Base-by-base conservation (phyloP, 192 early-diverging fungal species). In the Endogone sp. region DNA sequence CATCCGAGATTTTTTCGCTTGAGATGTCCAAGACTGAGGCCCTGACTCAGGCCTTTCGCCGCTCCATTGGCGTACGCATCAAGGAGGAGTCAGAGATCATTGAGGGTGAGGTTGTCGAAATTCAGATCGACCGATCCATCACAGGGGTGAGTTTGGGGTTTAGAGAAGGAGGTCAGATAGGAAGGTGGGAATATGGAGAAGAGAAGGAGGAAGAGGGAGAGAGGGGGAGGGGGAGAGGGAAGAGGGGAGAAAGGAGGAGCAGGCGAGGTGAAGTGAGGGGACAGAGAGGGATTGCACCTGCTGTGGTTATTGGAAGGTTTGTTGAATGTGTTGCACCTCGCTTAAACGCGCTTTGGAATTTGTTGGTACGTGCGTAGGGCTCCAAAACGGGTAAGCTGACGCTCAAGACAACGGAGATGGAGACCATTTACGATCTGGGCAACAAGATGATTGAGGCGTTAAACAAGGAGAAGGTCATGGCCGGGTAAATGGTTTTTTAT, bases 1-100 rank as follows among this genome's bases (percentile, higher is more conserved):
- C 94, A 3, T 99, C 97, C 0, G 97, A 99, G 77, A 95, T 99
- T 66, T 99, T 98, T 74, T 98, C 95, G 13, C 83, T 99, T 67
- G 97, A 98, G 78, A 98, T 99, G 93, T 93, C 92, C 68, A 98
- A 98, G 74, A 98, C 97, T 13, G 97, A 99, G 76, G 94, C 96
- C 3, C 78, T 99, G 57, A 98, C 95, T 2, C 97, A 99, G 84
- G 97, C 95, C 3, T 97, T 99, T 75, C 89, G 97, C 65, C 89
- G 94, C 56, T 97, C 96, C 0, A 99, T 99, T 66, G 96, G 95
- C 60, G 92, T 99, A 9, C 84, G 97, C 11, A 99, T 99, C 75
- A 99, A 98, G 72, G 97, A 99, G 78, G 96, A 98, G 76, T 94
- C 96, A 23, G 97, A 99, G 76, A 76, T 98, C 56, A 97, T 99